Base-by-base conservation (phyloP, 208 protist species). In the Leishmania braziliensis region DNA sequence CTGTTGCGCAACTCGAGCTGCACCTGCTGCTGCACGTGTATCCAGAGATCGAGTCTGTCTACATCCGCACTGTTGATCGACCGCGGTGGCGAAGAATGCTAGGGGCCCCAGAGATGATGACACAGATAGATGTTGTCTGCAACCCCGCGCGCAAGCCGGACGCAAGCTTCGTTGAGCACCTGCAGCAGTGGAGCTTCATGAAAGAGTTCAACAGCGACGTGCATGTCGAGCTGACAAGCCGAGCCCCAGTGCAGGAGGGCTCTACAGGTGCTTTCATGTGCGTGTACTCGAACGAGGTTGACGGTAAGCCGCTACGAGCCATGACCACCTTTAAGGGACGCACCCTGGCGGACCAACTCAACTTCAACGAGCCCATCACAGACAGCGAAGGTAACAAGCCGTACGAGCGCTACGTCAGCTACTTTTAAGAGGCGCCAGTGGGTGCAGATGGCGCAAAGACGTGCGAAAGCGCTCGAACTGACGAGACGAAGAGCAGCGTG, bases 141-240 rank as follows among this genome's bases (percentile, higher is more conserved):
- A 60, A 56, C 60, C 66, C 84, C 16, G 80, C 53, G 26, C 48
- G 50, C 60, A 93, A 93, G 77, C 88, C 91, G 5, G 75, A 87
- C 74, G 63, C 75, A 46, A 85, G 74, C 10, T 93, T 96, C 69
- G 89, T 95, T 77, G 78, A 87, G 26, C 88, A 89, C 68, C 87
- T 98, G 16, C 86, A 96, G 84, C 89, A 84, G 16, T 98, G 95
- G 93, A 95, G 91, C 82, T 98, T 94, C 78, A 92, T 98, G 89
- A 75, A 82, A 20, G 93, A 98, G 88, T 97, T 96, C 78, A 82
- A 92, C 81, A 92, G 88, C 46, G 92, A 98, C 63, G 92, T 98
- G 14, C 93, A 98, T 70, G 83, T 98, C 9, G 92, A 98, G 79
- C 88, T 98, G 70, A 90, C 92, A 26, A 73, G 62, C 14, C 51